Base-by-base conservation (phyloP, 306 rosid genomes). In the Quercus cerris region DNA sequence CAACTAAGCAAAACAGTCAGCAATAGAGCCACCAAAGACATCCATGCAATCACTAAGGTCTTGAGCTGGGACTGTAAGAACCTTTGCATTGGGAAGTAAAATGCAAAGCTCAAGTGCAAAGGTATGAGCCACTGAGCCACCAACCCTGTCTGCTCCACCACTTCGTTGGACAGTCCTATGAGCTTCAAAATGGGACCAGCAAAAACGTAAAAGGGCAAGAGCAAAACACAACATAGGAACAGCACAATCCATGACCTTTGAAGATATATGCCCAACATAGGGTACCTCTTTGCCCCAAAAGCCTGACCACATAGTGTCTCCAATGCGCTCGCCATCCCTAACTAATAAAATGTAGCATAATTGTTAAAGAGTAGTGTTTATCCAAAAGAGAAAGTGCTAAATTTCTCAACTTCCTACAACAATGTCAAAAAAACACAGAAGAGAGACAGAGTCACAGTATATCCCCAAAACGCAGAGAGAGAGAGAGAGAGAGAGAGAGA, bases 281-380 rank as follows among this genome's bases (percentile, higher is more conserved):
- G 66, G 67, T 85, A 83, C 62, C 89, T 87, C 83, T 89, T 89
- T 0, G 97, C 97, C 1, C 98, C 98, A 38, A 10, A 94, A 0
- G 98, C 98, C 79, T 94, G 97, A 23, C 98, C 98, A 5, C 97
- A 94, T 0, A 92, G 87, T 0, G 97, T 94, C 78, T 94, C 94
- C 6, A 94, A 85, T 0, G 97, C 97, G 30, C 98, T 92, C 3
- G 97, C 97, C 98, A 94, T 94, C 15, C 98, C 98, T 72, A 92
- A 44, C 98, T 94, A 61, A 20, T 76, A 4, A 41, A 41, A 41
- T 0, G 12, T 41, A 41, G 46, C 11, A 41, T 8, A 41, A 41
- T 8, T 41, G 12, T 41, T 7, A 8, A 41, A 41, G 0, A 41
- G 46, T 38, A 38, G 46, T 38, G 46, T 38, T 7, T 38, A 38